Evolutionary conservation across 371 early-diverging fungal genomes (phyloP), one percentile per base, ranked within the genome.

Genomic region (Batkoa obscura): DNA sequence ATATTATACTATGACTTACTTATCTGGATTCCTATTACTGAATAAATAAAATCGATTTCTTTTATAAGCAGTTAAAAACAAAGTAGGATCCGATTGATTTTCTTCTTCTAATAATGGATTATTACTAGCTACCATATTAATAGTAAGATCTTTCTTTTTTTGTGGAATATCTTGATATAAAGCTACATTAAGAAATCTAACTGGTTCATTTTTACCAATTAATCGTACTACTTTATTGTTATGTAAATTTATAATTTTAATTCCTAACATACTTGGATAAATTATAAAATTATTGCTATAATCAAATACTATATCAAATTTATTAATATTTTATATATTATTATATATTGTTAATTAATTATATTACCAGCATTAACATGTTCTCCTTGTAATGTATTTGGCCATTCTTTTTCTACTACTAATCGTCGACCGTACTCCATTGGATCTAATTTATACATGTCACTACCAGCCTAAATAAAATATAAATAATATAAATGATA

Each of bases 401-500:
- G 80, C 43, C 94, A 63, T 64, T 94, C 92, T 43, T 80, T 76
- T 57, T 96, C 95, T 3, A 86, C 73, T 2, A 94, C 93, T 46
- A 94, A 60, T 50, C 97, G 74, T 57, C 94, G 74, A 31, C 95
- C 94, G 75, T 93, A 94, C 67, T 94, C 95, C 94, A 94, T 94
- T 60, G 86, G 90, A 66, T 97, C 97, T 45, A 94, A 64, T 60
- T 78, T 79, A 60, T 80, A 74, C 38, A 74, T 63, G 3, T 80
- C 73, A 15, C 85, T 85, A 2, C 86, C 87, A 2, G 82, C 86
- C 23, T 23, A 23, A 23, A 73, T 73, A 71, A 45, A 4, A 32
- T 39, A 6, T 17, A 41, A 31, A 43, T 35, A 50, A 31, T 32
- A 23, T 23, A 23, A 23, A 23, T 23, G 23, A 23, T 23, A 23